phyloP scores from a whole-genome alignment of 2,329 filamentous ascomycete genomes.

The Beauveria rudraprayagi region DNA sequence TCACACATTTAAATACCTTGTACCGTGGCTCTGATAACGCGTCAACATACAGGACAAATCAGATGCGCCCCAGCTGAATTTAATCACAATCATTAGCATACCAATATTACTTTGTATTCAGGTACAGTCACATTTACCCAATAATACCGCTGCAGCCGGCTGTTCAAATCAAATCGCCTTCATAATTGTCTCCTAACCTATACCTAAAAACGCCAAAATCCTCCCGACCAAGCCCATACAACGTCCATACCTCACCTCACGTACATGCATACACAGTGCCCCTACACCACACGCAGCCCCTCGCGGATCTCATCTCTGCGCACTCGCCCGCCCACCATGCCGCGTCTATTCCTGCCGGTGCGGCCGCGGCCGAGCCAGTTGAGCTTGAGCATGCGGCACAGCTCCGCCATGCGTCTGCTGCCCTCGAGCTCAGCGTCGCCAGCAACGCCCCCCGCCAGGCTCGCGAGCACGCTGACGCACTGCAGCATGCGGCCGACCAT shows the following conservation, averaged over 20 bases:
- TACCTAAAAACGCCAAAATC: conserved; percentile 3
- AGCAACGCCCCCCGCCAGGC: conserved; percentile 54
- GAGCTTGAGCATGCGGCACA: conserved; percentile 83
- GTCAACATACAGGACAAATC: no score
- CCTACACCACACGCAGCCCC: conserved; percentile 32
- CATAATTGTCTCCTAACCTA: background rate
- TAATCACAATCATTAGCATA: no score
- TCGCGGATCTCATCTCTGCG: conserved; percentile 36
- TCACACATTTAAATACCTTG: no score
- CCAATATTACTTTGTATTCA: background rate
- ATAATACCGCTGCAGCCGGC: background rate
- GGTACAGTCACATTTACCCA: background rate
- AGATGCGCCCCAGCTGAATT: no score
- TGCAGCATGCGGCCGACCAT: conserved; percentile 94
- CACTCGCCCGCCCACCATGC: conserved; percentile 69
- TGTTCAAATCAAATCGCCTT: background rate
- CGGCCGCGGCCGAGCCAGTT: conserved; percentile 92
- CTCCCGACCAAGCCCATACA: background rate
- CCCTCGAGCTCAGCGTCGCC: conserved; percentile 57
- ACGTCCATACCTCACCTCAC: background rate
- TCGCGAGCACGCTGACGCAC: conserved; percentile 84
- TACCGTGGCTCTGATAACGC: no score
- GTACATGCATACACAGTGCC: background rate
- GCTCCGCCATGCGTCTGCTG: conserved; percentile 70
- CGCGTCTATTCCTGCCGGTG: conserved; percentile 80